These are phyloP conservation scores for Discostella pseudostelligera DNA, from an alignment of 108 stramenopile species.

Conservation along the genomic window DNA sequence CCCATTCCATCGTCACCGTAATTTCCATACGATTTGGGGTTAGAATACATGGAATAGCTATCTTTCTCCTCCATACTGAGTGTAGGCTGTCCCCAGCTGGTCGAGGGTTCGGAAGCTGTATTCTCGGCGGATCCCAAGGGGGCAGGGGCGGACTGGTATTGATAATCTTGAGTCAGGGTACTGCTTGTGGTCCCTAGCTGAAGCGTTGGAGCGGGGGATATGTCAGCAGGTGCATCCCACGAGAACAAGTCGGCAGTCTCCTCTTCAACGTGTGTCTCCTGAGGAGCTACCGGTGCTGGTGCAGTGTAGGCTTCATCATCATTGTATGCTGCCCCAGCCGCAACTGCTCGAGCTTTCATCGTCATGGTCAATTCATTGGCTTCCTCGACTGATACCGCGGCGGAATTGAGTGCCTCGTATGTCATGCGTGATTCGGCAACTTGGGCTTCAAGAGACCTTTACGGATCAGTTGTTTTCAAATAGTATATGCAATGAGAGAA, in stretches of 20 bases:
- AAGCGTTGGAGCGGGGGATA: conserved; percentile 15
- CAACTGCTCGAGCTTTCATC: conserved; percentile 41
- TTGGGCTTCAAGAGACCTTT: conserved; percentile 26
- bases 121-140: not conserved
- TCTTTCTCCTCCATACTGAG: not conserved
- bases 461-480: not conserved
- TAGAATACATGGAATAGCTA: conserved; percentile 4
- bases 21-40: conserved; percentile 13
- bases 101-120: not conserved
- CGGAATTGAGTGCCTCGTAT: conserved; percentile 14
- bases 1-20: conserved; percentile 28
- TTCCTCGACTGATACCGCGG: conserved; percentile 68
- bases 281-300: conserved; percentile 18
- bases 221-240: conserved; percentile 32
- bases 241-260: conserved; percentile 41
- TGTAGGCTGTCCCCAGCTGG: not conserved
- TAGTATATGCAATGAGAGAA: not conserved
- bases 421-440: conserved; percentile 35
- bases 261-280: conserved; percentile 1
- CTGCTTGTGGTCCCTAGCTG: conserved; percentile 6
- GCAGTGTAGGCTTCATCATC: conserved; percentile 21
- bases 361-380: conserved; percentile 54
- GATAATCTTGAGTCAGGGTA: not conserved
- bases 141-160: conserved; percentile 5
- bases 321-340: conserved; percentile 23